Percentiles rank a stretch among this genome's conserved stretches.
phyloP scores from a whole-genome alignment of 2,329 filamentous ascomycete species.

The Phialophora verrucosa region DNA sequence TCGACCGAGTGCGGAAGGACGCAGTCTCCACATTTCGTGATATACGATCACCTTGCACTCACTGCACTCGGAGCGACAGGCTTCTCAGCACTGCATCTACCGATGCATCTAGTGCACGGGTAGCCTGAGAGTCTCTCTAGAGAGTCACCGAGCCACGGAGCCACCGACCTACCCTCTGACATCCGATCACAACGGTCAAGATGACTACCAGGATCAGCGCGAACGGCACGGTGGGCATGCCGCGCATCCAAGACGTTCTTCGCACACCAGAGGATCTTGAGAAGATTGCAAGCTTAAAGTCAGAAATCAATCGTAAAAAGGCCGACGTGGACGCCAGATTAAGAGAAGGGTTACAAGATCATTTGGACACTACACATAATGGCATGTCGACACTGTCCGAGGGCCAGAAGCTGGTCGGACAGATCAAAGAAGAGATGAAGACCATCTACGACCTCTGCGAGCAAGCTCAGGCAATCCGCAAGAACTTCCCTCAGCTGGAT shows the following conservation, averaged over 20 bases:
- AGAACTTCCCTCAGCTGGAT: slow-evolving; percentile 89
- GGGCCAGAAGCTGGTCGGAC: slow-evolving; percentile 86
- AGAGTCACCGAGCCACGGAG: not conserved
- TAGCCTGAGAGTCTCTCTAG: not conserved
- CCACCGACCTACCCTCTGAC: not conserved
- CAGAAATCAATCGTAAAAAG: slow-evolving; percentile 95
- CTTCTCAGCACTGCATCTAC: not conserved
- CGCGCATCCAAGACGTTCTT: slow-evolving; percentile 87
- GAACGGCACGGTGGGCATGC: slow-evolving; percentile 69
- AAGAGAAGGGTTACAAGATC: slow-evolving; percentile 83
- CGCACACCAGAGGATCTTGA: slow-evolving; percentile 96
- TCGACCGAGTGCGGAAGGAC: not conserved
- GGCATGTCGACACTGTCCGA: slow-evolving; percentile 89
- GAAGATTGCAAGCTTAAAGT: slow-evolving; percentile 87
- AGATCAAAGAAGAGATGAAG: slow-evolving; percentile 98
- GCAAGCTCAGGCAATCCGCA: slow-evolving; percentile 96
- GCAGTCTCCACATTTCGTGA: not conserved
- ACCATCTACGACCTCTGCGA: slow-evolving; percentile 97
- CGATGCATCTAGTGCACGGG: not conserved
- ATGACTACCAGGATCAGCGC: slow-evolving; percentile 47
- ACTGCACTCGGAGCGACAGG: not conserved
- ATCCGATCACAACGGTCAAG: not conserved
- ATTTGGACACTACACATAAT: slow-evolving; percentile 90
- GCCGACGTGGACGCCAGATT: slow-evolving; percentile 87
- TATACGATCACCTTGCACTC: not conserved